These are phyloP conservation scores for Kentomonas sorsogonicus DNA, from an alignment of 208 protist species.

Conservation along the genomic window DNA sequence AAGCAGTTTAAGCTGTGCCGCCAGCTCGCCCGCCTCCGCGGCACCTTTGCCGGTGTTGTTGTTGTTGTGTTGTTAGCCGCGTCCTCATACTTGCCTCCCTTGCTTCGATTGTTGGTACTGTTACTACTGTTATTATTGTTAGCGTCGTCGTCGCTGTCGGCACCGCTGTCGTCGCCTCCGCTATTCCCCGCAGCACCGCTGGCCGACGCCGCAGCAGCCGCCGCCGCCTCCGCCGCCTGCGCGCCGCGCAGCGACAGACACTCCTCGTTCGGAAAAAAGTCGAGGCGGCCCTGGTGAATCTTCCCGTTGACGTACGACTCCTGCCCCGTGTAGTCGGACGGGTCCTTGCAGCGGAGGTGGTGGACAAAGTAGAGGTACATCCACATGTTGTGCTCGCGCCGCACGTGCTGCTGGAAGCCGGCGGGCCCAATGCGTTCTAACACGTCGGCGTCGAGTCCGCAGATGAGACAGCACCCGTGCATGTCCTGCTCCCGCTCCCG, in stretches of 20 bases:
- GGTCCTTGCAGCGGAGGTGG: constrained; percentile 75
- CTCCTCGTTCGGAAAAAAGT: constrained; percentile 73
- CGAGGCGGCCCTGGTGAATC: constrained; percentile 46
- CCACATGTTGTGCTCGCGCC: constrained; percentile 94
- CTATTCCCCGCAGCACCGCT: too few relatives aligned
- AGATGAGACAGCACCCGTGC: constrained; percentile 90
- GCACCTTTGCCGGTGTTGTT: constrained; percentile 18
- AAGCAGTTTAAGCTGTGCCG: too few relatives aligned
- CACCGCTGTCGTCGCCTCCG: constrained; percentile 3
- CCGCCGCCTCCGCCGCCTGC: neutral
- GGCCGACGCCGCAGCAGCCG: neutral
- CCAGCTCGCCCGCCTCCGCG: constrained; percentile 16
- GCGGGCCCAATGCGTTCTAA: constrained; percentile 64
- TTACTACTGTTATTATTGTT: neutral
- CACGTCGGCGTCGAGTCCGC: constrained; percentile 71
- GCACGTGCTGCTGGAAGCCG: constrained; percentile 85
- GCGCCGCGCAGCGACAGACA: constrained; percentile 39
- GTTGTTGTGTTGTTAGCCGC: constrained; percentile 2
- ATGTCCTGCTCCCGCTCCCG: constrained; percentile 73
- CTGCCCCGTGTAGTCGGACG: constrained; percentile 74
- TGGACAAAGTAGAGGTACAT: constrained; percentile 93
- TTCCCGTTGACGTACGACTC: constrained; percentile 72
- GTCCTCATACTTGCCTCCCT: constrained; percentile 25
- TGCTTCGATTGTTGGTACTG: neutral
- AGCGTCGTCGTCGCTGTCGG: constrained; percentile 6